A percentile compares a stretch with the other conserved stretches of the same genome.
Evolutionary conservation across 306 rosid species (phyloP).

Genomic region (Trifolium subterraneum): DNA sequence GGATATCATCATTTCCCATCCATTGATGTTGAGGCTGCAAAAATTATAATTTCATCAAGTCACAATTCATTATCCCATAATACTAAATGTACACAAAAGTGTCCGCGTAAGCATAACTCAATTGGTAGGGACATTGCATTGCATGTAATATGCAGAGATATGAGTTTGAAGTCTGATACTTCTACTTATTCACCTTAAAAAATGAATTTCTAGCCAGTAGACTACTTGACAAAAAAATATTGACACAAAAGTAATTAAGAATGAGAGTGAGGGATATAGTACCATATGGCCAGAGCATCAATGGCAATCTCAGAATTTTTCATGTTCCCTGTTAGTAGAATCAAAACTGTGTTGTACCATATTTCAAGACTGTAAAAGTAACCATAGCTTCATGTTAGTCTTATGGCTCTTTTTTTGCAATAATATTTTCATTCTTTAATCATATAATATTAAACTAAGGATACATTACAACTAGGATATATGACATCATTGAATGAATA

Average conservation of each 20-base stretch:
- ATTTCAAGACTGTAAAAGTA: conserved; percentile 55
- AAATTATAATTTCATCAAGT: neutral
- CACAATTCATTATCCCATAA: neutral
- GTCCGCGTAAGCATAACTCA: too few species aligned
- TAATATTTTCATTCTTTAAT: too few species aligned
- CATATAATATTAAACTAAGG: too few species aligned
- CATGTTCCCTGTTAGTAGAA: conserved; percentile 62
- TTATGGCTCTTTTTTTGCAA: too few species aligned
- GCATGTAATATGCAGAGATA: too few species aligned
- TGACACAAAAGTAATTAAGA: neutral
- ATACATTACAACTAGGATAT: too few species aligned
- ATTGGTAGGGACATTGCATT: too few species aligned
- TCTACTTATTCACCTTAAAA: too few species aligned
- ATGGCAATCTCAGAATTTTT: conserved; percentile 52
- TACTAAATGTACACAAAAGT: neutral
- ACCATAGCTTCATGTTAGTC: neutral
- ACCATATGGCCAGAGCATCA: conserved; percentile 67
- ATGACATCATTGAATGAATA: too few species aligned
- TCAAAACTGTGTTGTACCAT: conserved; percentile 61
- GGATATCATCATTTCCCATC: conserved; percentile 69
- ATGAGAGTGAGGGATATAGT: neutral
- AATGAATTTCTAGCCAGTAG: too few species aligned
- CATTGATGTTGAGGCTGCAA: conserved; percentile 60
- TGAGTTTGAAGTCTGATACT: too few species aligned
- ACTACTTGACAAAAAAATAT: too few species aligned